Base-by-base conservation (phyloP, 1,139 yeast genomes). In the Pichia sp. region DNA sequence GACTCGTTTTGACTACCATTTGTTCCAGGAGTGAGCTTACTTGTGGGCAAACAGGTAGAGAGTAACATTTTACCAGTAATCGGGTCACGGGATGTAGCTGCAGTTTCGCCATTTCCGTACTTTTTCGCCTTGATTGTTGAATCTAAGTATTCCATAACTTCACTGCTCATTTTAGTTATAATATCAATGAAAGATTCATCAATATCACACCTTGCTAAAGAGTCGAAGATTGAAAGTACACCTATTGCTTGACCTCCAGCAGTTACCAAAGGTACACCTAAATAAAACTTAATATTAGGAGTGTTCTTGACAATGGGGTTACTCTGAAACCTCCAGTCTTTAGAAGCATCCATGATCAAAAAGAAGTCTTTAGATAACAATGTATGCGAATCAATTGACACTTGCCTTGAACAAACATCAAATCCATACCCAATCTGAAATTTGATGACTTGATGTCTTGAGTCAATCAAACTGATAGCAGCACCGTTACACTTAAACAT, bases 301-400 rank as follows among this genome's bases (percentile, higher is more conserved):
- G 67, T 62, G 1, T 81, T 79, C 26, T 66, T 70, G 1, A 80
- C 82, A 37, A 79, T 62, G 0, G 87, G 87, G 46, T 74, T 78
- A 31, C 62, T 59, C 8, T 58, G 49, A 5, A 77, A 71, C 53
- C 88, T 62, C 88, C 91, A 81, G 52, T 81, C 91, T 27, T 63
- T 60, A 5, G 74, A 55, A 1, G 86, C 77, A 53, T 81, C 84
- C 19, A 66, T 52, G 15, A 81, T 46, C 3, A 73, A 59, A 46
- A 81, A 72, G 45, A 65, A 63, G 1, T 67, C 74, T 11, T 62
- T 59, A 0, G 87, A 78, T 29, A 81, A 56, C 5, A 81, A 64
- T 0, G 85, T 66, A 57, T 81, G 88, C 5, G 76, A 74, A 54
- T 81, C 88, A 29, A 81, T 58, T 1, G 85, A 75, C 2, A 74